Evolutionary conservation across 495 filamentous ascomycete genomes (phyloP).

Genomic region (Penicillium ochrochloron): DNA sequence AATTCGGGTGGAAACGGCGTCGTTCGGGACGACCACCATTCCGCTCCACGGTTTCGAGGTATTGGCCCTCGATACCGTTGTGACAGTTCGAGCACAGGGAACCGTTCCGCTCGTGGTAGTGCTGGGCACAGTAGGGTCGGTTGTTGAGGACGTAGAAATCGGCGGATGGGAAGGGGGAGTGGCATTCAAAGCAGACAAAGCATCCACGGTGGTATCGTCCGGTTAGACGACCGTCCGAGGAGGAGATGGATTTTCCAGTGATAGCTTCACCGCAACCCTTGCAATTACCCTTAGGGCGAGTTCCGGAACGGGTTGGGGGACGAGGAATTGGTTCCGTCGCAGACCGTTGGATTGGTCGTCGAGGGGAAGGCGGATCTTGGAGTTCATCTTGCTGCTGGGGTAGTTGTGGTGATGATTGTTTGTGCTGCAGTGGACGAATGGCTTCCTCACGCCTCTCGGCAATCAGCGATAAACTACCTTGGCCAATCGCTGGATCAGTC

Average conservation of each 20-base stretch:
- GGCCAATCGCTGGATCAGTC: slow-evolving; percentile 59
- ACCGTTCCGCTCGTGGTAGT: slow-evolving; percentile 91
- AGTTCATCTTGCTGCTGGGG: slow-evolving; percentile 12
- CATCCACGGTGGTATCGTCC: slow-evolving; percentile 93
- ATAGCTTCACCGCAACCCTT: slow-evolving; percentile 81
- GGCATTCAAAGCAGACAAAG: slow-evolving; percentile 89
- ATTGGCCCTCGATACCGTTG: slow-evolving; percentile 89
- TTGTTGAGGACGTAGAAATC: slow-evolving; percentile 94
- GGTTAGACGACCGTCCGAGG: slow-evolving; percentile 89
- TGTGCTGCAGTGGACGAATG: slow-evolving; percentile 1
- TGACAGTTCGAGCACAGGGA: slow-evolving; percentile 82
- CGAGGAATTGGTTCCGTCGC: slow-evolving; percentile 36
- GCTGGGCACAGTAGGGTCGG: slow-evolving; percentile 84
- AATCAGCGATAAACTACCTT: slow-evolving; percentile 48
- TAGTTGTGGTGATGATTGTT: background rate
- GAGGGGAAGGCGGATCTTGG: slow-evolving; percentile 29
- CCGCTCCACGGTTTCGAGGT: slow-evolving; percentile 73
- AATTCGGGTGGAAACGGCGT: slow-evolving; percentile 84
- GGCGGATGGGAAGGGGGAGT: slow-evolving; percentile 77
- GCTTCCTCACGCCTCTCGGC: slow-evolving; percentile 31
- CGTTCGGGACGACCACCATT: slow-evolving; percentile 53
- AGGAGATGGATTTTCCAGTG: slow-evolving; percentile 89
- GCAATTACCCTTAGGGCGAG: slow-evolving; percentile 71
- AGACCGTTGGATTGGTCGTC: slow-evolving; percentile 29
- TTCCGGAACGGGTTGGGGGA: slow-evolving; percentile 38